Percentiles rank a stretch among this genome's conserved stretches.
These are phyloP conservation scores for Melaleuca alternifolia DNA, from an alignment of 345 rosid genomes.

Conservation along the genomic window DNA sequence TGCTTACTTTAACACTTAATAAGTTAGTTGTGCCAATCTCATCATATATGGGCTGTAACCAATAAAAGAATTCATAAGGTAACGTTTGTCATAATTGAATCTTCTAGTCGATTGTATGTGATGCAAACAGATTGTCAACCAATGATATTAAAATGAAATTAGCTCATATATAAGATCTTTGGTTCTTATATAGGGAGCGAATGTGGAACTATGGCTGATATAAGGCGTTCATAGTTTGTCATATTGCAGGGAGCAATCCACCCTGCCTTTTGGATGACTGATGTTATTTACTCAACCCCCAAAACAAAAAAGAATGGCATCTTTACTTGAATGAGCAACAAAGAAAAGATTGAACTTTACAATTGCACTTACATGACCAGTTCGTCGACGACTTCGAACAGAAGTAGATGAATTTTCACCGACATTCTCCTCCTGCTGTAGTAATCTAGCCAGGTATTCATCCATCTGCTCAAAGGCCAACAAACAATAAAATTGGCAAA, in stretches of 20 bases:
- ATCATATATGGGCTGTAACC: not conserved
- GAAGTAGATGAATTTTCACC: constrained; percentile 17
- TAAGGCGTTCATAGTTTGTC: not conserved
- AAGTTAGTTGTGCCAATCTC: not conserved
- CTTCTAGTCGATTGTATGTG: not conserved
- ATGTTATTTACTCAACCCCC: not conserved
- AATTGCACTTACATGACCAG: constrained; percentile 28
- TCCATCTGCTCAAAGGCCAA: constrained; percentile 35
- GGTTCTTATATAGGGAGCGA: not conserved
- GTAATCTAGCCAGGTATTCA: constrained; percentile 44
- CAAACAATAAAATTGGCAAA: not conserved
- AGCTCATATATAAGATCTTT: not conserved
- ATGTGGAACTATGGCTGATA: not conserved
- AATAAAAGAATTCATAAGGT: not conserved
- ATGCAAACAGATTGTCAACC: not conserved
- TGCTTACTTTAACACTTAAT: not conserved
- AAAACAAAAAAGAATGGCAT: not conserved
- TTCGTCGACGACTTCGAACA: constrained; percentile 9
- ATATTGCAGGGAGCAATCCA: not conserved
- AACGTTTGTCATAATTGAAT: not conserved
- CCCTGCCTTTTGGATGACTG: not conserved
- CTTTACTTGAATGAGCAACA: not conserved
- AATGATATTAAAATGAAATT: not conserved
- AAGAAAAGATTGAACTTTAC: not conserved
- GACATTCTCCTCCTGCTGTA: constrained; percentile 55